phyloP scores from a whole-genome alignment of 306 rosid genomes.

The Cucumis melo region DNA sequence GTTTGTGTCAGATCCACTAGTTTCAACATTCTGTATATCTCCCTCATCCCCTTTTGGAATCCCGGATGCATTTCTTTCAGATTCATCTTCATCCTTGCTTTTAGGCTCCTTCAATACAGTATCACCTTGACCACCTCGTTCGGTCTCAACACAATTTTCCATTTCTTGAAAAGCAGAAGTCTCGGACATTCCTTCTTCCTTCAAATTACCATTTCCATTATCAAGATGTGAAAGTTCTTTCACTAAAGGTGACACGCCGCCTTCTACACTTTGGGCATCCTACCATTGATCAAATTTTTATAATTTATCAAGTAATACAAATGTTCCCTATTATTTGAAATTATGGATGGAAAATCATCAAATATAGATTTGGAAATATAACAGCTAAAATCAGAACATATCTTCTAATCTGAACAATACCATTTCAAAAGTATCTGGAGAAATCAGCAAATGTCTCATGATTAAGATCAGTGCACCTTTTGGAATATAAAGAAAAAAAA shows the following conservation, averaged over 20 bases:
- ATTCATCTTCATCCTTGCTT: conserved; percentile 34
- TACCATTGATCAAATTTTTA: conserved; percentile 37
- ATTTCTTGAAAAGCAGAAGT: conserved; percentile 45
- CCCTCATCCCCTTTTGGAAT: conserved; percentile 31
- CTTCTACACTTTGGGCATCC: conserved; percentile 54
- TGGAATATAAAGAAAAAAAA: background rate
- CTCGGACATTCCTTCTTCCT: conserved; percentile 70
- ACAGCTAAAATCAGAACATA: background rate
- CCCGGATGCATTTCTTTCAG: conserved; percentile 29
- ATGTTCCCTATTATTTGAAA: background rate
- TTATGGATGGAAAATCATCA: background rate
- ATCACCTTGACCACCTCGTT: conserved; percentile 31
- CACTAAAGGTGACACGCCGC: conserved; percentile 29
- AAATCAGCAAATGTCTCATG: background rate
- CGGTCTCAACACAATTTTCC: conserved; percentile 31
- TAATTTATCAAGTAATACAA: background rate
- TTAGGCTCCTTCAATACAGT: conserved; percentile 20
- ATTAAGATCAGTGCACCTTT: background rate
- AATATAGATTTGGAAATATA: background rate
- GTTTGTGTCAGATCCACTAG: conserved; percentile 80
- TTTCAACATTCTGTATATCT: conserved; percentile 67
- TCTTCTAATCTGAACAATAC: background rate
- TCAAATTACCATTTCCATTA: conserved; percentile 36
- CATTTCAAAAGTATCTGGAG: background rate
- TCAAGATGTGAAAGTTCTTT: conserved; percentile 23